Percentiles rank a stretch among this genome's conserved stretches.
These are phyloP conservation scores for Scheffersomyces amazonensis DNA, from an alignment of 805 yeast genomes.

Conservation along the genomic window DNA sequence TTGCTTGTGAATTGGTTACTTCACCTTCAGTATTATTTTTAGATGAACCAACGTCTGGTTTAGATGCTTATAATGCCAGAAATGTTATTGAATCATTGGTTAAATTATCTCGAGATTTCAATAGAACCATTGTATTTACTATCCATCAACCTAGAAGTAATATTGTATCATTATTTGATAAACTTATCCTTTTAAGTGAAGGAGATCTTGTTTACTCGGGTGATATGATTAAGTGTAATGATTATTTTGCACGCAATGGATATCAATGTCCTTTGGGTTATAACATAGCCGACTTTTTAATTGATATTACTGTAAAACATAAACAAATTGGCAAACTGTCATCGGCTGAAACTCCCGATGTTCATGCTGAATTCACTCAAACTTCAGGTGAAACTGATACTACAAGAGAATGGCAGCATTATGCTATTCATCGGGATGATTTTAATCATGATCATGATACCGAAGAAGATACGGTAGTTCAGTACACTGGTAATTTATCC, in stretches of 20 bases:
- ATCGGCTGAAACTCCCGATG: conserved; percentile 13
- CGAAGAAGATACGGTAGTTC: conserved; percentile 19
- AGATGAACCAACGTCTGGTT: conserved; percentile 93
- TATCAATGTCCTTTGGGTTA: conserved; percentile 84
- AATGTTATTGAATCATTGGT: conserved; percentile 87
- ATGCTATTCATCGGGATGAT: conserved; percentile 77
- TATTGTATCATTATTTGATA: conserved; percentile 88
- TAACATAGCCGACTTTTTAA: conserved; percentile 89
- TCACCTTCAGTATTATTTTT: conserved; percentile 70
- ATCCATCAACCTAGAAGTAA: conserved; percentile 97
- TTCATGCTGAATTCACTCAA: conserved; percentile 28
- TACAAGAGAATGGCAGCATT: conserved; percentile 84
- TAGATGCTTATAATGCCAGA: conserved; percentile 90
- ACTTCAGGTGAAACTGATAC: conserved; percentile 38
- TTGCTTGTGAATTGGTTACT: conserved; percentile 75
- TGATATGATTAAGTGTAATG: conserved; percentile 67
- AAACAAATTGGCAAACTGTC: conserved; percentile 26
- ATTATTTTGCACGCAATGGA: conserved; percentile 73
- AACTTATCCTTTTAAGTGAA: conserved; percentile 72
- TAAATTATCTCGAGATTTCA: conserved; percentile 71
- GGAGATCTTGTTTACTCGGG: conserved; percentile 91
- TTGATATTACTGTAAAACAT: conserved; percentile 81
- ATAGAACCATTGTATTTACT: conserved; percentile 86
- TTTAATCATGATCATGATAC: conserved; percentile 25
- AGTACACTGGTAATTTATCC: conserved; percentile 28